Base-by-base conservation (phyloP, 331 rosid genomes). In the Erythrophleum ivorense region DNA sequence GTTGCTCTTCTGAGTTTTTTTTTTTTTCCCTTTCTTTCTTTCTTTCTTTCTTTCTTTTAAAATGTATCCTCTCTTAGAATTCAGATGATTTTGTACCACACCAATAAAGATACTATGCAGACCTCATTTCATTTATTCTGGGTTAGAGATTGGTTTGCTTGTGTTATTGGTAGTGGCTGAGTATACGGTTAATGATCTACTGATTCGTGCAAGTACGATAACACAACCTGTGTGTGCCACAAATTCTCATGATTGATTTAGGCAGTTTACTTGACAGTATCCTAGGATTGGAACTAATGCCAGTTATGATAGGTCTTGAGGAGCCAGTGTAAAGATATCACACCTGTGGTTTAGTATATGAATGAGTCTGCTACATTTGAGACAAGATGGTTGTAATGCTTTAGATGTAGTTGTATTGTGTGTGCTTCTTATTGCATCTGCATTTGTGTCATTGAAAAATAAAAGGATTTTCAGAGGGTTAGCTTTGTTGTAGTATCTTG, bases 251-350 rank as follows among this genome's bases (percentile, higher is more conserved):
- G 49, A 69, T 50, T 54, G 73, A 53, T 71, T 2, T 58, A 52
- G 24, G 68, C 46, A 38, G 53, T 49, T 79, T 84, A 48, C 79
- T 63, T 78, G 63, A 71, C 55, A 68, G 11, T 36, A 58, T 84
- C 40, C 34, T 75, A 31, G 31, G 31, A 14, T 16, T 76, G 66
- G 48, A 40, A 11, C 53, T 68, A 63, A 14, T 53, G 63, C 21
- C 18, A 58, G 53, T 40, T 41, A 58, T 41, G 48, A 43, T 59
- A 29, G 45, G 48, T 78, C 36, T 54, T 41, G 41, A 18, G 59
- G 67, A 79, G 41, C 55, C 68, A 8, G 36, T 34, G 18, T 62
- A 62, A 62, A 31, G 43, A 54, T 54, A n/a, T 7, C 60, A 18
- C 50, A 31, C 0, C 41, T 62, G 15, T 13, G 46, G 46, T 15